These are phyloP conservation scores for Saturnispora serradocipensis DNA, from an alignment of 805 yeast species.

Conservation along the genomic window DNA sequence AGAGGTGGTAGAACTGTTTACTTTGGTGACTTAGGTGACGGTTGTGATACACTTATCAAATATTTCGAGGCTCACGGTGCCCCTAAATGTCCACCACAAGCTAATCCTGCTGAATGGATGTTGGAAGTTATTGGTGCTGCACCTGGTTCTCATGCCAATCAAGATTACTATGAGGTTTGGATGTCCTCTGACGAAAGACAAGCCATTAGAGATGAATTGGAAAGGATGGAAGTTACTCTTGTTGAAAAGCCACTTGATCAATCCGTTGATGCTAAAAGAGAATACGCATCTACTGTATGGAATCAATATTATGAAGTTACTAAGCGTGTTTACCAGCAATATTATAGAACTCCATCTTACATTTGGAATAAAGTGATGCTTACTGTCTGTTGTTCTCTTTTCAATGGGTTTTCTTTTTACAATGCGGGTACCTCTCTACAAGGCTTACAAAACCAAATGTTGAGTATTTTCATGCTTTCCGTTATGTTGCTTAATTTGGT, in stretches of 20 bases:
- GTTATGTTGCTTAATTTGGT: slow-evolving; percentile 46
- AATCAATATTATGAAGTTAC: slow-evolving; percentile 38
- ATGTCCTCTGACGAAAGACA: slow-evolving; percentile 52
- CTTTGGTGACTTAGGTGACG: slow-evolving; percentile 63
- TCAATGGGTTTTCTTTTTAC: slow-evolving; percentile 63
- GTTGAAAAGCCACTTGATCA: slow-evolving; percentile 29
- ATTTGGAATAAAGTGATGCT: slow-evolving; percentile 49
- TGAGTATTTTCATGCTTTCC: slow-evolving; percentile 61
- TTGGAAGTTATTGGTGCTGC: slow-evolving; percentile 77
- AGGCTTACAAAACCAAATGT: slow-evolving; percentile 78
- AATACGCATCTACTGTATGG: slow-evolving; percentile 38
- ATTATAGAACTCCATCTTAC: slow-evolving; percentile 57
- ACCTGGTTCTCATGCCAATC: slow-evolving; percentile 65
- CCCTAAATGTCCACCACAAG: slow-evolving; percentile 53
- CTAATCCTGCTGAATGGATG: slow-evolving; percentile 92
- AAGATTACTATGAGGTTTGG: slow-evolving; percentile 76
- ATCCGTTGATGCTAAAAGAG: slow-evolving; percentile 26
- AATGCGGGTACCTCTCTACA: slow-evolving; percentile 53
- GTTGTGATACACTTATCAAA: slow-evolving; percentile 44
- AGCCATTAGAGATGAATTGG: slow-evolving; percentile 52
- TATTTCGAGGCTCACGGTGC: slow-evolving; percentile 65
- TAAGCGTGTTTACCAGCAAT: slow-evolving; percentile 46
- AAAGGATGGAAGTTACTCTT: slow-evolving; percentile 52
- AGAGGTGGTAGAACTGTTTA: slow-evolving; percentile 68
- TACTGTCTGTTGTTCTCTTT: slow-evolving; percentile 43